These are phyloP conservation scores for Colletotrichum sansevieriae DNA, from an alignment of 2,329 filamentous ascomycete species.

Conservation along the genomic window DNA sequence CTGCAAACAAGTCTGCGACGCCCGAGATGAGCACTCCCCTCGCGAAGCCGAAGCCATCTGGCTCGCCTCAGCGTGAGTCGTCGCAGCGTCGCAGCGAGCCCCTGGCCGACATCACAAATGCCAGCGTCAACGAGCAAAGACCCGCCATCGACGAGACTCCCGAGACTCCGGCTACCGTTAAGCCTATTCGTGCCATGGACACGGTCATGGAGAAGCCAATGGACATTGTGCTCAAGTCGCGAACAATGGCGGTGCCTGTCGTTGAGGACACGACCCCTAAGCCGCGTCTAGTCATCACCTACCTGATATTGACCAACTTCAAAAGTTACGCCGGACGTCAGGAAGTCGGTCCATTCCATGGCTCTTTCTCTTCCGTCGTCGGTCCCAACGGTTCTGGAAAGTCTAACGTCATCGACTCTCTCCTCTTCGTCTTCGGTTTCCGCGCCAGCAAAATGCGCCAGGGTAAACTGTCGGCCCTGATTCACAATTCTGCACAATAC, in stretches of 20 bases:
- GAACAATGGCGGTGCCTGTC: slow-evolving; percentile 75
- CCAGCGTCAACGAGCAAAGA: slow-evolving; percentile 73
- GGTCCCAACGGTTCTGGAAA: slow-evolving; percentile 98
- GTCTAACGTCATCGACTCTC: slow-evolving; percentile 97
- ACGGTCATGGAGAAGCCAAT: slow-evolving; percentile 88
- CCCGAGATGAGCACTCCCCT: slow-evolving; percentile 50
- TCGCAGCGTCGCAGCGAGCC: slow-evolving; percentile 67
- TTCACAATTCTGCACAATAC: slow-evolving; percentile 93
- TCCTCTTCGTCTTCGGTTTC: slow-evolving; percentile 99
- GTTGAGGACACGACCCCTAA: slow-evolving; percentile 84
- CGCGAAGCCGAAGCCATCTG: slow-evolving; percentile 66
- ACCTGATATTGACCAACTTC: slow-evolving; percentile 94
- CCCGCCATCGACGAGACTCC: slow-evolving; percentile 54
- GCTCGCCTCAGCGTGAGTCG: slow-evolving; percentile 67
- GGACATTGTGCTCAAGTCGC: slow-evolving; percentile 92
- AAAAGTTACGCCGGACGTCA: slow-evolving; percentile 98
- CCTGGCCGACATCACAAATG: slow-evolving; percentile 79
- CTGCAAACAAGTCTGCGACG: slow-evolving; percentile 54
- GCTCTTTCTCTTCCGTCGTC: slow-evolving; percentile 97
- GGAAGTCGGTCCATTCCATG: slow-evolving; percentile 95
- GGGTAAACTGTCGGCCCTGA: slow-evolving; percentile 96
- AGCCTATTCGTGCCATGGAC: slow-evolving; percentile 81
- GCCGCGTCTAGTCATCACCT: slow-evolving; percentile 90
- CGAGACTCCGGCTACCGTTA: slow-evolving; percentile 66
- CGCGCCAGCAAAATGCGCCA: slow-evolving; percentile 99